Base-by-base conservation (phyloP, 1,139 yeast genomes). In the Kluyveromyces sp. region DNA sequence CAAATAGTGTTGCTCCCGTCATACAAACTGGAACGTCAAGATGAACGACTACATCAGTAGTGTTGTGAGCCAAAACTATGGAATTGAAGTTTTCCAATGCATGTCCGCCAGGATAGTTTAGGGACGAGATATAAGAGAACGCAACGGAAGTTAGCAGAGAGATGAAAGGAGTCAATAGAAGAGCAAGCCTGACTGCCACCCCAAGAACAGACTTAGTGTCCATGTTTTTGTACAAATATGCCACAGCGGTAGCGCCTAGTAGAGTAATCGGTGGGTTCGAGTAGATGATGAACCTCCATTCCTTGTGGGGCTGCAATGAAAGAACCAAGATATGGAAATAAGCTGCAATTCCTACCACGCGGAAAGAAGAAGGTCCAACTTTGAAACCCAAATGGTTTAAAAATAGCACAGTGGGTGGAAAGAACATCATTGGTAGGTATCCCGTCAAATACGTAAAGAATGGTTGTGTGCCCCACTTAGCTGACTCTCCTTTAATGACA, bases 291-390 rank as follows among this genome's bases (percentile, higher is more conserved):
- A 89, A 92, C 53, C 97, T 74, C 95, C 95, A 87, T 67, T 92
- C 97, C 61, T 89, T 92, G 55, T 89, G 97, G 1, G 94, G 92
- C 60, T 84, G 94, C 44, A 82, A 61, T 0, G 96, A 88, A 74
- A 88, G 74, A 2, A 76, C 60, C 2, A 69, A 53, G 26, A 87
- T 71, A 58, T 69, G 89, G 9, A 77, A 42, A 2, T 79, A 32
- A 0, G 83, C 66, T 0, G 87, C 68, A 7, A 71, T 52, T 0
- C 73, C 66, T 11, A 72, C 52, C 3, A 72, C 56, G 20, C 67
- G 68, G 40, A 74, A 52, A 26, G 56, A 63, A 17, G 63, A 55
- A 29, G 65, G 64, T 45, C 65, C 72, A 39, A 62, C 60, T 38
- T 54, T 63, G 41, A 53, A 57, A 9, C 67, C 68, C 15, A 60